Percentiles rank a stretch among this genome's conserved stretches.
These are phyloP conservation scores for Exserohilum turcica DNA, from an alignment of 2,329 filamentous ascomycete species.

Conservation along the genomic window DNA sequence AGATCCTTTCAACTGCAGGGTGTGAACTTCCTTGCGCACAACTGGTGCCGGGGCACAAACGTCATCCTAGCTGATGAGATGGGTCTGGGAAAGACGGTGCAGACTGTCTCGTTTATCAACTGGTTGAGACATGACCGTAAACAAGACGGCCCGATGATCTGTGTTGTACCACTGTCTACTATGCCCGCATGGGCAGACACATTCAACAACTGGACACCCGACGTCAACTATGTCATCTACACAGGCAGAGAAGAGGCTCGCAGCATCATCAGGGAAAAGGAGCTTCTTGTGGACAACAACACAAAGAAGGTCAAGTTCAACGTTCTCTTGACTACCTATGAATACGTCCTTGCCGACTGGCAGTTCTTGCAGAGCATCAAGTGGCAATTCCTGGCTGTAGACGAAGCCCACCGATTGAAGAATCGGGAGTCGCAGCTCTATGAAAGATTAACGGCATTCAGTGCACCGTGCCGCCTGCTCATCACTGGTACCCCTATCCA, in stretches of 20 bases:
- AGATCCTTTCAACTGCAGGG: constrained; percentile 93
- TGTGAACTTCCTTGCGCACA: constrained; percentile 92
- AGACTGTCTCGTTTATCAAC: constrained; percentile 95
- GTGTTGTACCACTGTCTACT: constrained; percentile 95
- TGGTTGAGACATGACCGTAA: constrained; percentile 89
- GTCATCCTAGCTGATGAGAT: constrained; percentile 98
- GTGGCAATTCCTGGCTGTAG: constrained; percentile 96
- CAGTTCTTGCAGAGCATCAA: constrained; percentile 87
- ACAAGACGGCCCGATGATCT: constrained; percentile 93
- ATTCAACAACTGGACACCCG: constrained; percentile 93
- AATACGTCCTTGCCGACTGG: constrained; percentile 88
- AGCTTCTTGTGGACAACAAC: constrained; percentile 85
- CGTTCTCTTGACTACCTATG: constrained; percentile 95
- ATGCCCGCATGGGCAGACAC: constrained; percentile 99
- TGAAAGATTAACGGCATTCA: constrained; percentile 80
- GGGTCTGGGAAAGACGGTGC: constrained; percentile 97
- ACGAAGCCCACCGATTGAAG: constrained; percentile 95
- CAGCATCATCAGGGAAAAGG: constrained; percentile 85
- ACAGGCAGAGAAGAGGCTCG: constrained; percentile 87
- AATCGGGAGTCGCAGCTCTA: constrained; percentile 96
- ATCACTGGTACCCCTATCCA: constrained; percentile 98
- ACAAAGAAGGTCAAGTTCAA: constrained; percentile 93
- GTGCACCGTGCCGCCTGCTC: constrained; percentile 82
- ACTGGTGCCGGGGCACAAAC: constrained; percentile 93
- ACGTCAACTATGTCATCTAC: constrained; percentile 96